Conservation (phyloP, 495 filamentous ascomycete genomes). For the Platismatia glauca region DNA sequence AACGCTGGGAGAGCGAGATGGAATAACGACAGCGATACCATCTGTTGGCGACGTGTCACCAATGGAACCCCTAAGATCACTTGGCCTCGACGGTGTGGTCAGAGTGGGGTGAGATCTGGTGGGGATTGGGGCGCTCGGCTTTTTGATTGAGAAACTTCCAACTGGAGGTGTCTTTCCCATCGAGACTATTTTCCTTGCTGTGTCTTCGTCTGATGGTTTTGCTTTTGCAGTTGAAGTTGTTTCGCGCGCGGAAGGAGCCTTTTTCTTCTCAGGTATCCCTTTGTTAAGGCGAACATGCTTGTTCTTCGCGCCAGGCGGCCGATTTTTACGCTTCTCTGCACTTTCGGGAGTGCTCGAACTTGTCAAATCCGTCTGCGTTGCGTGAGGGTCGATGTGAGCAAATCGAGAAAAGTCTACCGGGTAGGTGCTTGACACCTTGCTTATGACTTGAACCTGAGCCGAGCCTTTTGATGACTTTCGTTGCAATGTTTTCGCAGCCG, state of each 20-base stretch:
- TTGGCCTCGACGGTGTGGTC: conserved; percentile 13
- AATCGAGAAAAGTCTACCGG: background rate
- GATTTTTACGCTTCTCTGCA: conserved; percentile 13
- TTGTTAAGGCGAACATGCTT: conserved; percentile 17
- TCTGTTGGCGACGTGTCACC: conserved; percentile 11
- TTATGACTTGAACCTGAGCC: background rate
- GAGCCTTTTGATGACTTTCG: background rate
- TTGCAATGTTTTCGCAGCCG: background rate
- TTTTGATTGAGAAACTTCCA: background rate
- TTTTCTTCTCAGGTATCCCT: conserved; percentile 9
- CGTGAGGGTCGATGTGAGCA: background rate
- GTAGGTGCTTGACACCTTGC: background rate
- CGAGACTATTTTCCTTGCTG: background rate
- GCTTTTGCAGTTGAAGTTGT: background rate
- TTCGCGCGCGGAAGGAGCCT: background rate
- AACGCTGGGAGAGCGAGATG: conserved; percentile 23
- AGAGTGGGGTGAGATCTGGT: conserved; percentile 1
- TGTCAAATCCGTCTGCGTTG: conserved; percentile 15
- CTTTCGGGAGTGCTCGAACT: conserved; percentile 14
- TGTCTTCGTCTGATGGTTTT: background rate
- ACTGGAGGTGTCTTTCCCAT: background rate
- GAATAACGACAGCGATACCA: conserved; percentile 22
- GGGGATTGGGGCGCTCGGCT: background rate
- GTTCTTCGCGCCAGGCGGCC: conserved; percentile 18
- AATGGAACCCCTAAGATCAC: conserved; percentile 16